Conservation (phyloP, 2,329 filamentous ascomycete species). For the Ramichloridium luteum region DNA sequence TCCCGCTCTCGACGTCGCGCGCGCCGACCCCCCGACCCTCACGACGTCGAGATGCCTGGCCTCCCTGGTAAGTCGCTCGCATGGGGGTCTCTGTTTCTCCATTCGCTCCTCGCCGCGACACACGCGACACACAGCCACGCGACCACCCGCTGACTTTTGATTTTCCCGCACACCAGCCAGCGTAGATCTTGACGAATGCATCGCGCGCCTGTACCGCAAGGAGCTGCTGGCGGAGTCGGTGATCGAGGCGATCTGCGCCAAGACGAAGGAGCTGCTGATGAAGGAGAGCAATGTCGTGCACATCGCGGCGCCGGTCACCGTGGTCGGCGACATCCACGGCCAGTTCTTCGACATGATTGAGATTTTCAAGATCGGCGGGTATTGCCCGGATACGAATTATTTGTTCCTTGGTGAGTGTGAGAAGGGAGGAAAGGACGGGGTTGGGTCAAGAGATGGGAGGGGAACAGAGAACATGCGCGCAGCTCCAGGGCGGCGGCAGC, state of each 20-base stretch:
- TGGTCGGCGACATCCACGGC: slow-evolving; percentile 96
- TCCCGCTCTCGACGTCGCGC: no score
- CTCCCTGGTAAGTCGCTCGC: slow-evolving; percentile 33
- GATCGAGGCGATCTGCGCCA: slow-evolving; percentile 97
- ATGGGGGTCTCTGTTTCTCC: no score
- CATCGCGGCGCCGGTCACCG: slow-evolving; percentile 86
- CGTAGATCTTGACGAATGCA: slow-evolving; percentile 97
- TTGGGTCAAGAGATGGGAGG: neutral
- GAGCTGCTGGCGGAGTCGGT: slow-evolving; percentile 94
- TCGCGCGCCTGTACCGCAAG: slow-evolving; percentile 90
- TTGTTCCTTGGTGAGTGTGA: slow-evolving; percentile 67
- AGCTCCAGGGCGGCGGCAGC: no score
- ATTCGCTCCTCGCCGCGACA: neutral
- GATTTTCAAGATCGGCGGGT: slow-evolving; percentile 96
- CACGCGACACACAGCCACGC: slow-evolving; percentile 1
- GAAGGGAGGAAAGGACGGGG: no score
- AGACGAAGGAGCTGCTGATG: slow-evolving; percentile 97
- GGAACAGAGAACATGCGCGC: neutral
- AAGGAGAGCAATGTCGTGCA: slow-evolving; percentile 99
- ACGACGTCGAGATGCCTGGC: slow-evolving; percentile 39
- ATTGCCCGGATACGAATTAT: slow-evolving; percentile 96
- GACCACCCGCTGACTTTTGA: neutral
- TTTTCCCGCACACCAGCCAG: slow-evolving; percentile 48
- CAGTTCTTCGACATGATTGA: slow-evolving; percentile 99
- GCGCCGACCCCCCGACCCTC: no score